phyloP scores from a whole-genome alignment of 163 green algal species.

The Scenedesmus sp. region DNA sequence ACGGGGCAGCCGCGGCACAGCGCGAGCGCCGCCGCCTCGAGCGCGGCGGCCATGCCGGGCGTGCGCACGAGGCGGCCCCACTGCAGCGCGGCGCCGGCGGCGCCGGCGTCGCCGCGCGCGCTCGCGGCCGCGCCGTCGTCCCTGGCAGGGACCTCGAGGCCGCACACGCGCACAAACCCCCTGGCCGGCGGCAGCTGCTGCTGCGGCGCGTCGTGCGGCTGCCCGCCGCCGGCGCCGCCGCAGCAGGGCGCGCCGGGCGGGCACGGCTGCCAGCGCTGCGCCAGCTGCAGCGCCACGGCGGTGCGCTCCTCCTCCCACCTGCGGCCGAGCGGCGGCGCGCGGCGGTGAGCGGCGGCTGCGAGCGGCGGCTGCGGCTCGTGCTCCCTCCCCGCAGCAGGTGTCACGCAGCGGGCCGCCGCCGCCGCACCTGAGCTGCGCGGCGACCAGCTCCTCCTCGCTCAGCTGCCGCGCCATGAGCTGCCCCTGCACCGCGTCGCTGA shows the following conservation, averaged over 20 bases:
- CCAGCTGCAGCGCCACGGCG: slow-evolving; percentile 50
- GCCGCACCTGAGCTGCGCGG: slow-evolving; percentile 4
- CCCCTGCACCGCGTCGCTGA: slow-evolving; percentile 58
- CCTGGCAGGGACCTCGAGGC: slow-evolving; percentile 59
- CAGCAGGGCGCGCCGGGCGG: not conserved
- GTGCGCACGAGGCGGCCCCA: slow-evolving; percentile 51
- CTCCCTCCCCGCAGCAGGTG: slow-evolving; percentile 43
- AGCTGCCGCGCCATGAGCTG: slow-evolving; percentile 57
- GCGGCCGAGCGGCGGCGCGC: slow-evolving; percentile 5
- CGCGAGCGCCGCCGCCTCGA: slow-evolving; percentile 77
- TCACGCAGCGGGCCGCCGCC: not conserved
- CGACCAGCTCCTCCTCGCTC: slow-evolving; percentile 49
- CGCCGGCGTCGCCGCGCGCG: not conserved
- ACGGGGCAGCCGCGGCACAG: slow-evolving; percentile 81
- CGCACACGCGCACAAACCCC: slow-evolving; percentile 52
- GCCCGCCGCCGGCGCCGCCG: not conserved
- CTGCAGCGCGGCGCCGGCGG: not conserved
- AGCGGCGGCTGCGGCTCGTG: too few relatives aligned
- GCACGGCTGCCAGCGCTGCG: slow-evolving; percentile 51
- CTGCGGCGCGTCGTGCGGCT: slow-evolving; percentile 6
- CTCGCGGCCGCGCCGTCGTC: not conserved
- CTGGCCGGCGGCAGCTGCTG: slow-evolving; percentile 2
- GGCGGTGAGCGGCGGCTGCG: too few relatives aligned
- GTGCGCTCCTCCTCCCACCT: slow-evolving; percentile 49
- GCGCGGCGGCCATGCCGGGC: slow-evolving; percentile 41